phyloP scores from a whole-genome alignment of 2,329 filamentous ascomycete genomes.

The Alternaria atra region DNA sequence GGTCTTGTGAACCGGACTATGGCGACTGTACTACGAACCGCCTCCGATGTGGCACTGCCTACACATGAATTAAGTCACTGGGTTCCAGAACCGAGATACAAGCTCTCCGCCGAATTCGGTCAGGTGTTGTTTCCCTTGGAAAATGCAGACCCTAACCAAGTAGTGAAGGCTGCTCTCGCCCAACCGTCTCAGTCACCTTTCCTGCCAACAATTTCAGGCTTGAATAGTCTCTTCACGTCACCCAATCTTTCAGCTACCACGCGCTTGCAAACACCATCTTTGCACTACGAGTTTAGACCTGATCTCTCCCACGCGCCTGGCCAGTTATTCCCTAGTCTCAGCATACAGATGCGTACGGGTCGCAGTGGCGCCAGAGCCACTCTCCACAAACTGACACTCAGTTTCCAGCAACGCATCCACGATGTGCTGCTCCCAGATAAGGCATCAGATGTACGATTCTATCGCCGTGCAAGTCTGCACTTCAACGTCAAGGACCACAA shows the following conservation, averaged over 20 bases:
- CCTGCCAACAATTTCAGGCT: slow-evolving; percentile 29
- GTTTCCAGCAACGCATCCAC: slow-evolving; percentile 32
- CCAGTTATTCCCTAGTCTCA: slow-evolving; percentile 36
- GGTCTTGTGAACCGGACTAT: slow-evolving; percentile 8
- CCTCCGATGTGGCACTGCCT: not conserved
- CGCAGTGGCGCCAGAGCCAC: slow-evolving; percentile 16
- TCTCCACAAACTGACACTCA: slow-evolving; percentile 33
- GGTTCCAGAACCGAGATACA: slow-evolving; percentile 23
- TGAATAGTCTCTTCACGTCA: slow-evolving; percentile 33
- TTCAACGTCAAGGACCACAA: slow-evolving; percentile 16
- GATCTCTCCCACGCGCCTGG: slow-evolving; percentile 22
- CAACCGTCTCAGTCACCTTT: slow-evolving; percentile 23
- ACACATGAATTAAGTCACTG: slow-evolving; percentile 22
- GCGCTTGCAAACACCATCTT: slow-evolving; percentile 19
- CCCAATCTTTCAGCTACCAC: slow-evolving; percentile 16
- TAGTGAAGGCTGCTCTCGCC: not conserved
- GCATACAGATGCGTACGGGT: slow-evolving; percentile 33
- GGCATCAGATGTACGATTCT: slow-evolving; percentile 42
- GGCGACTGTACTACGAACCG: slow-evolving; percentile 2
- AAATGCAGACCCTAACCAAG: slow-evolving; percentile 2
- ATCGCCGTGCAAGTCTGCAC: slow-evolving; percentile 23
- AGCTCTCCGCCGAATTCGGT: slow-evolving; percentile 34
- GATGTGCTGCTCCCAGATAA: slow-evolving; percentile 45
- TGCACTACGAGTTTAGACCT: slow-evolving; percentile 39
- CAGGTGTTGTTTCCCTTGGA: slow-evolving; percentile 34